phyloP scores from a whole-genome alignment of 305 asterid genomes.

The Ruellia speciosa region DNA sequence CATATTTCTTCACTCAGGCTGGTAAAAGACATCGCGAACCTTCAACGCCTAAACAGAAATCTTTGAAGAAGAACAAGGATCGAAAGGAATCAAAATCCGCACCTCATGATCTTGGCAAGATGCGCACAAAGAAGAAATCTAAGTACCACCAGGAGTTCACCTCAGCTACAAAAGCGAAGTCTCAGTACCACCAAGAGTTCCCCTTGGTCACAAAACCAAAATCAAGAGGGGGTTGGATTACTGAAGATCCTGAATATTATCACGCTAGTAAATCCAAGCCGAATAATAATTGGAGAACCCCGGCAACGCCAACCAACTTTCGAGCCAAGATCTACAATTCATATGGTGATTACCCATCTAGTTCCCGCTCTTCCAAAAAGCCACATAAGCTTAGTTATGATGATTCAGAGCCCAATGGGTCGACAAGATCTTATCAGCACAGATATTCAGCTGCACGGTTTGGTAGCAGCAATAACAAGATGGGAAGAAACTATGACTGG shows the following conservation, averaged over 20 bases:
- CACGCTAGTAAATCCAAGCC: constrained; percentile 23
- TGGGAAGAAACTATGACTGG: constrained; percentile 39
- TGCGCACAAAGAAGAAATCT: constrained; percentile 30
- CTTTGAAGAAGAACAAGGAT: constrained; percentile 38
- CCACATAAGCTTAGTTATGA: constrained; percentile 23
- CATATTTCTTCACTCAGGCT: constrained; percentile 34
- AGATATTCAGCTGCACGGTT: constrained; percentile 45
- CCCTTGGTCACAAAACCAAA: constrained; percentile 33
- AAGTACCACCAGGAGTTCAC: constrained; percentile 23
- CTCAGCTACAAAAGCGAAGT: constrained; percentile 36
- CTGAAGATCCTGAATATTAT: constrained; percentile 47
- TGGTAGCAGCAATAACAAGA: constrained; percentile 31
- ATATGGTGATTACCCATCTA: constrained; percentile 33
- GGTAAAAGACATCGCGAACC: constrained; percentile 46
- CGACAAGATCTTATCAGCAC: constrained; percentile 30
- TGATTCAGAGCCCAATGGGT: constrained; percentile 36
- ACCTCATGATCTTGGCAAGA: constrained; percentile 40
- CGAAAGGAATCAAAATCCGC: constrained; percentile 34
- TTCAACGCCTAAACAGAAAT: constrained; percentile 55
- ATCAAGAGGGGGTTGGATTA: constrained; percentile 62
- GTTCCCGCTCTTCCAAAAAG: constrained; percentile 34
- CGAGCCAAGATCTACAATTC: constrained; percentile 26
- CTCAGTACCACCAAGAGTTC: constrained; percentile 22
- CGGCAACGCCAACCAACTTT: constrained; percentile 46
- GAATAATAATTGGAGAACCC: constrained; percentile 43